These are phyloP conservation scores for Leccinellum luteum DNA, from an alignment of 768 basidiomycete species.

Conservation along the genomic window DNA sequence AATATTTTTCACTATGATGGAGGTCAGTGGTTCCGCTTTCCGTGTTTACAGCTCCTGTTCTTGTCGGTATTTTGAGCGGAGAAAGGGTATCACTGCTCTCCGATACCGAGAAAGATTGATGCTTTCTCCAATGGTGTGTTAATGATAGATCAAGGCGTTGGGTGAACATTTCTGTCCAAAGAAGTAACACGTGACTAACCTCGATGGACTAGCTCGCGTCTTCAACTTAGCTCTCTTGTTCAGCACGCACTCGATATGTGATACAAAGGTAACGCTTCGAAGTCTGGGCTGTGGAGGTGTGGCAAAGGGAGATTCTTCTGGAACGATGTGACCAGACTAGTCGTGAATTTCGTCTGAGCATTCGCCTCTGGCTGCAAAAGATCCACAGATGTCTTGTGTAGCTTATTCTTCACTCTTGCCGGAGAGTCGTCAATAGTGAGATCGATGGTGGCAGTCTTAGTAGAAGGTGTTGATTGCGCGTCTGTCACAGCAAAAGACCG, in stretches of 20 bases:
- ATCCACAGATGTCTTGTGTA: background rate
- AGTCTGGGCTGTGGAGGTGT: constrained; percentile 9
- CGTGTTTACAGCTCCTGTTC: background rate
- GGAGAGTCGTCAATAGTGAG: constrained; percentile 38
- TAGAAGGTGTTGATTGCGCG: constrained; percentile 16
- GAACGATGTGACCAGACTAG: background rate
- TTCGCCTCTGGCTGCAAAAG: background rate
- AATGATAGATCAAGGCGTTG: background rate
- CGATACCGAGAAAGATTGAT: background rate
- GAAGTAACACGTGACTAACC: constrained; percentile 3
- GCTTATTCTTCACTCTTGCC: constrained; percentile 8
- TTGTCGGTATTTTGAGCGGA: constrained; percentile 13
- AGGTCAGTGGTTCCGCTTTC: constrained; percentile 1
- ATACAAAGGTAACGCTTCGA: constrained; percentile 31
- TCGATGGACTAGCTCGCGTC: constrained; percentile 1
- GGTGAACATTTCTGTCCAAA: background rate
- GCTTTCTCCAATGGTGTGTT: background rate
- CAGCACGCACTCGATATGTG: constrained; percentile 19
- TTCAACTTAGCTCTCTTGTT: constrained; percentile 1
- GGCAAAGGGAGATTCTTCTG: background rate
- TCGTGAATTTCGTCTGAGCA: background rate
- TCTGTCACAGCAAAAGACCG: background rate
- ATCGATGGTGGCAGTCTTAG: constrained; percentile 40
- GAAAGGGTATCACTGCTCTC: constrained; percentile 14
- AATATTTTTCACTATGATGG: constrained; percentile 46